Percentiles rank a stretch among this genome's conserved stretches.
phyloP scores from a whole-genome alignment of 495 filamentous ascomycete species.

The Neurospora sp. region DNA sequence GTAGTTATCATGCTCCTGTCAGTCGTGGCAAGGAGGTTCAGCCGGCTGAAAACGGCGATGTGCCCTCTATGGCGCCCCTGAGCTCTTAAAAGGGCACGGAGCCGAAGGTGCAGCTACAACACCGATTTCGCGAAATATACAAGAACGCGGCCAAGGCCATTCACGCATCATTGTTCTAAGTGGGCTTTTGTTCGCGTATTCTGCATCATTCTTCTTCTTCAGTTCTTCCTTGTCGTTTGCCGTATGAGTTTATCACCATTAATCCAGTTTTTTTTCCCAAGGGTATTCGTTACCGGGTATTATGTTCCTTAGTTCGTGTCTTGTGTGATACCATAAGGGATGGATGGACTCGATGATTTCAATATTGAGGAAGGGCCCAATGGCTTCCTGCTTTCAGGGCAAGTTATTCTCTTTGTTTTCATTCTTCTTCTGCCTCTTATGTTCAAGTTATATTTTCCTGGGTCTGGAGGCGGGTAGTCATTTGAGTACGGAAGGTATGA shows the following conservation, averaged over 20 bases:
- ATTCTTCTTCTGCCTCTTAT: neutral
- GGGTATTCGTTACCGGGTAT: neutral
- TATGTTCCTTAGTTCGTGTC: neutral
- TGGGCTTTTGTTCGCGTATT: neutral
- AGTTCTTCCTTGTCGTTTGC: neutral
- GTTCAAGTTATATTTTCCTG: neutral
- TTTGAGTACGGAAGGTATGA: neutral
- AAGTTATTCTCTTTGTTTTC: neutral
- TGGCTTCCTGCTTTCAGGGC: neutral
- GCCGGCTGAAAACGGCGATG: constrained; percentile 1
- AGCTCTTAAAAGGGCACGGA: neutral
- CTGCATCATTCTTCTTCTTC: neutral
- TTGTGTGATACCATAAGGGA: neutral
- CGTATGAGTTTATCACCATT: neutral
- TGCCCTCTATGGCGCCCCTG: neutral
- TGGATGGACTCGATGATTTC: neutral
- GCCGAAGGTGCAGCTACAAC: neutral
- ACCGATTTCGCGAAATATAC: neutral
- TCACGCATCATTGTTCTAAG: neutral
- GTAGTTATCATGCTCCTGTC: constrained; percentile 27
- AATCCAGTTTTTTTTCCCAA: neutral
- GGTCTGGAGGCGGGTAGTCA: neutral
- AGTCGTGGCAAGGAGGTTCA: constrained; percentile 22
- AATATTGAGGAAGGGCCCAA: neutral
- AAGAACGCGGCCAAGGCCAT: neutral